Evolutionary conservation across 2,329 filamentous ascomycete genomes (phyloP).

Genomic region (Ophiosphaerella narmari): DNA sequence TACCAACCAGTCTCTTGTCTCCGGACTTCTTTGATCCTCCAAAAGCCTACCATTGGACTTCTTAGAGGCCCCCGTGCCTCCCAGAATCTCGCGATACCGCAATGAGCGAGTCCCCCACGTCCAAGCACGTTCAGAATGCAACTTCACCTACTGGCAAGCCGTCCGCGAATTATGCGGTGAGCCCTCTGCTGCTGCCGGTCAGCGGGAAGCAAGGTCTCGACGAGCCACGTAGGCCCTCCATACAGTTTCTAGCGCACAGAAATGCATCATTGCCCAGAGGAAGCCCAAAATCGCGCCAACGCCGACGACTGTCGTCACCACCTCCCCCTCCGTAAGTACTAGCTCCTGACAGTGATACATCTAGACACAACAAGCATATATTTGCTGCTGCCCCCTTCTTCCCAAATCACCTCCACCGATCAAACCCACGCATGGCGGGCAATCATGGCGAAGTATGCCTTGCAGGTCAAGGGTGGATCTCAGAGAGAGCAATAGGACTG

Average conservation of each 20-base stretch:
- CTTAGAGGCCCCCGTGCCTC: constrained; percentile 23
- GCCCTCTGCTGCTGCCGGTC: constrained; percentile 31
- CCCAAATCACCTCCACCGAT: neutral
- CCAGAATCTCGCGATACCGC: constrained; percentile 19
- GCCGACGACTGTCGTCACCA: constrained; percentile 46
- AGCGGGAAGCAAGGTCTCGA: constrained; percentile 27
- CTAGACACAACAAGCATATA: constrained; percentile 6
- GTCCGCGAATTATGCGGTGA: constrained; percentile 22
- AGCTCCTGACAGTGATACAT: constrained; percentile 3
- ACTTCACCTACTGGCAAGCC: constrained; percentile 31
- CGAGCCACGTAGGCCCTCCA: constrained; percentile 41
- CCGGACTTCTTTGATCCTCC: constrained; percentile 16
- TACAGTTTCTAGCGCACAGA: constrained; percentile 44
- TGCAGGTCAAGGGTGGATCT: constrained; percentile 19
- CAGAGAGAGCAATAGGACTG: constrained; percentile 23
- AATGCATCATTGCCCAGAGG: constrained; percentile 38
- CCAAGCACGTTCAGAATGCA: constrained; percentile 30
- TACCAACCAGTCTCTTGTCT: constrained; percentile 26
- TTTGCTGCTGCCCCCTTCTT: constrained; percentile 6
- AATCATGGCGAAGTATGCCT: constrained; percentile 35
- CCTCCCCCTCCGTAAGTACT: constrained; percentile 49
- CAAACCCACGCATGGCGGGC: constrained; percentile 5
- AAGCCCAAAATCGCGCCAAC: constrained; percentile 38
- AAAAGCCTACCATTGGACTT: constrained; percentile 25
- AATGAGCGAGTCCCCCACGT: constrained; percentile 44